Conservation (phyloP, 148 eudicot genomes). For the Camellia japonica region DNA sequence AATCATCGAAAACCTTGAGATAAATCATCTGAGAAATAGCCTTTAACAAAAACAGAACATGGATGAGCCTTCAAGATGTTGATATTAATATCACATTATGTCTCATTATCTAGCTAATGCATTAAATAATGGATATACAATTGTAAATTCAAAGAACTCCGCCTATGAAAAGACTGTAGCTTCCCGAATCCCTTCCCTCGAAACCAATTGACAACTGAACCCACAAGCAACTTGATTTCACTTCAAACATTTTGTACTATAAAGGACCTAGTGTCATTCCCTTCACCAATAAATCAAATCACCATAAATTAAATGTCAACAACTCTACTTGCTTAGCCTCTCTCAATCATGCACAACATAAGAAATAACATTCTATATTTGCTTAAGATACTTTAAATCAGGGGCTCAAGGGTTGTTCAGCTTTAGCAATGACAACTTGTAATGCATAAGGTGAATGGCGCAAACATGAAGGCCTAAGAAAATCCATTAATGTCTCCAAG, state of each 20-base stretch:
- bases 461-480: background rate
- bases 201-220: background rate
- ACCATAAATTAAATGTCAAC: background rate
- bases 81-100: background rate
- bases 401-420: background rate
- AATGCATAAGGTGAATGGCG: background rate
- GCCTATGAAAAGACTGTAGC: background rate
- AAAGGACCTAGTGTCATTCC: background rate
- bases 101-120: background rate
- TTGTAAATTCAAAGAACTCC: background rate
- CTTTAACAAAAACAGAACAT: background rate
- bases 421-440: background rate
- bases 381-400: background rate
- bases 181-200: constrained; percentile 1
- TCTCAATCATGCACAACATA: constrained; percentile 6
- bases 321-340: background rate
- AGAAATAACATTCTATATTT: background rate
- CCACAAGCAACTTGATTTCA: background rate
- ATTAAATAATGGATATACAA: background rate
- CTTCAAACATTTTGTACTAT: background rate
- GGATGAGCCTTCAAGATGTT: background rate
- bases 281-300: background rate
- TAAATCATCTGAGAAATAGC: background rate
- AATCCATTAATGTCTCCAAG: background rate
- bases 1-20: constrained; percentile 7